Percentiles rank a stretch among this genome's conserved stretches.
Conservation (phyloP, 164 flowering plant genomes). For the Liquidambar formosana region DNA sequence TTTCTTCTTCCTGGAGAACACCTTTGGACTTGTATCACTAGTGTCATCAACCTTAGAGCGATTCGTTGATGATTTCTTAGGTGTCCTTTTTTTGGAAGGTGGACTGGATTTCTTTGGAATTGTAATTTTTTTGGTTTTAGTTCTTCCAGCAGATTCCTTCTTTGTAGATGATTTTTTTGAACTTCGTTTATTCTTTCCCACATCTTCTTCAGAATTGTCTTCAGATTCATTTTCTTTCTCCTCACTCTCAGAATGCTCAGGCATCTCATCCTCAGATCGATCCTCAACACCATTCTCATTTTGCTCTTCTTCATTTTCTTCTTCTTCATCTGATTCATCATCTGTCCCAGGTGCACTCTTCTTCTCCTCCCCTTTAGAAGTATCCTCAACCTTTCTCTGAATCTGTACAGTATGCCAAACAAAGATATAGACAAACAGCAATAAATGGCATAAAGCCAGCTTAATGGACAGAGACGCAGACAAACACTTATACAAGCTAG, state of each 20-base stretch:
- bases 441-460: conserved; percentile 1
- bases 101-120: conserved; percentile 41
- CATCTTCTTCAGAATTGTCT: conserved; percentile 59
- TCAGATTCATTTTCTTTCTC: conserved; percentile 51
- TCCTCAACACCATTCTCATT: conserved; percentile 57
- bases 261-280: conserved; percentile 56
- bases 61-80: conserved; percentile 42
- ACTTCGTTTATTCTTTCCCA: conserved; percentile 34
- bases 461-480: too few relatives aligned
- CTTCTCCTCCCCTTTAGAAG: conserved; percentile 32
- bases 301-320: conserved; percentile 42
- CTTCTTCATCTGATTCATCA: conserved; percentile 63
- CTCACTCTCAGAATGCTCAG: conserved; percentile 65
- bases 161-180: conserved; percentile 35
- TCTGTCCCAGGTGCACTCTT: conserved; percentile 50
- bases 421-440: background rate
- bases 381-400: conserved; percentile 39
- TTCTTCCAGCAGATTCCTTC: conserved; percentile 47
- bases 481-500: too few relatives aligned
- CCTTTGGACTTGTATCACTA: conserved; percentile 49
- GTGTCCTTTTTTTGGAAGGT: conserved; percentile 38
- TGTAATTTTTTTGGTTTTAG: conserved; percentile 35
- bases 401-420: conserved; percentile 32
- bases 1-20: conserved; percentile 67
- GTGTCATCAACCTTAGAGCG: conserved; percentile 41